Base-by-base conservation (phyloP, 495 filamentous ascomycete species). In the Aspergillus mulundensis region DNA sequence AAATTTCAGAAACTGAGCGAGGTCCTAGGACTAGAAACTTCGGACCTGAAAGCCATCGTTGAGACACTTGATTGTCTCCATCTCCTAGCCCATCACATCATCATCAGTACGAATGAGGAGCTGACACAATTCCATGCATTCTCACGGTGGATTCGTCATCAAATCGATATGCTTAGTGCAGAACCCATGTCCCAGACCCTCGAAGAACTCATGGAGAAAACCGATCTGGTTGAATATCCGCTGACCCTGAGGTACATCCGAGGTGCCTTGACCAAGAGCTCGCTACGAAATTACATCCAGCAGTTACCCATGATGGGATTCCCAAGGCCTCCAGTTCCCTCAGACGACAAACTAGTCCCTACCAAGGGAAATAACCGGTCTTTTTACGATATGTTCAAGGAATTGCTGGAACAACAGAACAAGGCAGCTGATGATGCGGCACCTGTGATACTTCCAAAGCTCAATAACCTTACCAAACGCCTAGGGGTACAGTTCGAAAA, bases 71-170 rank as follows among this genome's bases (percentile, higher is more conserved):
- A 86, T 38, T 90, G 87, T 50, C 76, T 95, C 21, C 65, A 86
- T 55, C 73, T 96, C 6, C 77, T 94, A 14, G 80, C 83, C 6
- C 85, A 96, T 61, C 84, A 84, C 36, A 83, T 94, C 15, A 78
- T 96, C 15, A 77, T 84, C 10, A 68, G 81, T 42, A 81, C 88
- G 23, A 86, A 87, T 62, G 83, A 88, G 43, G 94, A 98, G 67
- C 74, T 94, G 25, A 78, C 84, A 18, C 80, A 91, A 44, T 98
- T 96, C 63, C 61, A 72, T 7, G 79, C 82, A 5, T 98, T 97
- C 68, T 89, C 88, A 0, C 76, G 77, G 50, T 98, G 93, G 94
- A 78, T 98, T 36, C 83, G 85, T 6, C 79, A 91, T 56, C 87
- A 94, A 62, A 93, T 97, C 49, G 88, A 95, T 21, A 73, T 74